These are phyloP conservation scores for Dictyostelium discoideum DNA, from an alignment of 78 protist species.

Conservation along the genomic window dicty_2.7 NC_007091.3:3479501-3480000, in stretches of 20 bases:
- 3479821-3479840: not conserved
- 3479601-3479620: slow-evolving; percentile 22
- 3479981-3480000: not conserved
- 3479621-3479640: slow-evolving; percentile 73
- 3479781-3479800: slow-evolving; percentile 34
- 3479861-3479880: not conserved
- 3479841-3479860: not conserved
- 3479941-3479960: not conserved
- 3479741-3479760: slow-evolving; percentile 22
- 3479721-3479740: slow-evolving; percentile 75
- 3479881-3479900: not conserved
- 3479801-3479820: not conserved
- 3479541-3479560: slow-evolving; percentile 36
- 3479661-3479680: slow-evolving; percentile 3
- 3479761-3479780: slow-evolving; percentile 14
- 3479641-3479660: not conserved
- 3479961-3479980: not conserved
- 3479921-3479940: not conserved
- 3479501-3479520: slow-evolving; percentile 36
- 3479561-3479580: slow-evolving; percentile 32
- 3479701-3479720: slow-evolving; percentile 30
- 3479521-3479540: slow-evolving; percentile 63
- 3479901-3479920: not conserved
- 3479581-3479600: slow-evolving; percentile 17
- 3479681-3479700: not conserved